phyloP scores from a whole-genome alignment of 352 stramenopile species.

The Phytophthora melonis region DNA sequence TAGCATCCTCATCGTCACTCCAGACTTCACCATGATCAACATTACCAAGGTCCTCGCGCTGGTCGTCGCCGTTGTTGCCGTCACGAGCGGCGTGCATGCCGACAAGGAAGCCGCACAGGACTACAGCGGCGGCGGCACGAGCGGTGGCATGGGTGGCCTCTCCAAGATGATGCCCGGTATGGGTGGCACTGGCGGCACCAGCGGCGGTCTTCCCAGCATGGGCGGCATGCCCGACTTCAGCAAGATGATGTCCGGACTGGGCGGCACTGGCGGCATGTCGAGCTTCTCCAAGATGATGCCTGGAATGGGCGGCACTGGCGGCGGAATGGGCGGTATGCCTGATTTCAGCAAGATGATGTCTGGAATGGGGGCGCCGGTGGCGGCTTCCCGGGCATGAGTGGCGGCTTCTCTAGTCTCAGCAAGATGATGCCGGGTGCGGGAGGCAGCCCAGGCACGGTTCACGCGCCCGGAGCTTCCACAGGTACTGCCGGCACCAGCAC shows the following conservation, averaged over 20 bases:
- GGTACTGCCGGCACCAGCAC: not conserved
- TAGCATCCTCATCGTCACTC: not conserved
- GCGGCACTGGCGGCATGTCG: not conserved
- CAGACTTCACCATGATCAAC: not conserved
- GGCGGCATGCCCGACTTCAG: too few relatives aligned
- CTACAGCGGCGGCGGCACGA: not conserved
- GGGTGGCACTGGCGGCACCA: too few relatives aligned
- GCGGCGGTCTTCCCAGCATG: too few relatives aligned
- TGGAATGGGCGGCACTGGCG: not conserved
- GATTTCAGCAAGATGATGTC: constrained; percentile 6
- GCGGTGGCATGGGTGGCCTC: not conserved
- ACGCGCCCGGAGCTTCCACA: not conserved
- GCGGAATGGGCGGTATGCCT: not conserved
- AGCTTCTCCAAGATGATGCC: constrained; percentile 14
- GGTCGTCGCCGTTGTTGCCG: not conserved
- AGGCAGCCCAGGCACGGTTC: not conserved
- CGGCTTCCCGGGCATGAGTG: not conserved
- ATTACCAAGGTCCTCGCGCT: not conserved
- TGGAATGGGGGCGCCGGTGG: not conserved
- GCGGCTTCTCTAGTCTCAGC: not conserved
- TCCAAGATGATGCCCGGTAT: too few relatives aligned
- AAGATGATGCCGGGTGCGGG: constrained; percentile 1
- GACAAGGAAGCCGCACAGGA: constrained; percentile 1
- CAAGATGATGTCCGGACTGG: constrained; percentile 6
- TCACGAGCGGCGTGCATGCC: not conserved